These are phyloP conservation scores for Tremella yokohamensis DNA, from an alignment of 768 basidiomycete species.

Conservation along the genomic window DNA sequence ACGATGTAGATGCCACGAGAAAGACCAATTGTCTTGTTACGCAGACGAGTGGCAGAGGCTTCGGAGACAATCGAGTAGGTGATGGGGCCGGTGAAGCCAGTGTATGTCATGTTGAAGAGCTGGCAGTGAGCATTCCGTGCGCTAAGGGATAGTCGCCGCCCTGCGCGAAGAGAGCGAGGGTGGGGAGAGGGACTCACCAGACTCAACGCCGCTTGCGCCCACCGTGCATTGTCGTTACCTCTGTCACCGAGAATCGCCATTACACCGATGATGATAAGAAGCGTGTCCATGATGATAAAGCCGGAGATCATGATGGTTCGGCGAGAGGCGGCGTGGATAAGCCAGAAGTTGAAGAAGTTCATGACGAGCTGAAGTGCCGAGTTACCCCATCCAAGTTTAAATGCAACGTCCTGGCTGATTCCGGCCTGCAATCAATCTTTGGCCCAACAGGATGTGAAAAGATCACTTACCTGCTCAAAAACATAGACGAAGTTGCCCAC, in stretches of 20 bases:
- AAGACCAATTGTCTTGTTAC: slow-evolving; percentile 26
- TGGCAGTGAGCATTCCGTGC: no score
- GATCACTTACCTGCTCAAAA: no score
- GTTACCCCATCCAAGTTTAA: neutral
- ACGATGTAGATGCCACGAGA: slow-evolving; percentile 21
- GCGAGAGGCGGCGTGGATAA: slow-evolving; percentile 20
- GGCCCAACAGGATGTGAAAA: no score
- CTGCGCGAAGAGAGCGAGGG: slow-evolving; percentile 10
- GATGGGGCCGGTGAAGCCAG: slow-evolving; percentile 1
- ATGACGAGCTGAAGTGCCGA: slow-evolving; percentile 1
- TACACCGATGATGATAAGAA: slow-evolving; percentile 19
- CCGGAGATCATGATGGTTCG: slow-evolving; percentile 31
- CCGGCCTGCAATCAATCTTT: no score
- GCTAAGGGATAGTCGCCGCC: no score
- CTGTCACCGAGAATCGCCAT: slow-evolving; percentile 26
- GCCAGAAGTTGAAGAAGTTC: neutral
- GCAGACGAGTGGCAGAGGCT: slow-evolving; percentile 24
- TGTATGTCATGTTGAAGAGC: neutral
- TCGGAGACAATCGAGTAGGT: slow-evolving; percentile 17
- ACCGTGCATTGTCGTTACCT: slow-evolving; percentile 21
- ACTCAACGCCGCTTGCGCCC: slow-evolving; percentile 12
- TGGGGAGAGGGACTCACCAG: neutral
- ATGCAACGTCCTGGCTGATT: no score
- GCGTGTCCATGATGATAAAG: slow-evolving; percentile 9
- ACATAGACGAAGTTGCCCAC: no score